Evolutionary conservation across 176 grass and related monocot genomes (phyloP), one percentile per base, ranked within the genome.

Genomic region (Dactylis glomerata): DNA sequence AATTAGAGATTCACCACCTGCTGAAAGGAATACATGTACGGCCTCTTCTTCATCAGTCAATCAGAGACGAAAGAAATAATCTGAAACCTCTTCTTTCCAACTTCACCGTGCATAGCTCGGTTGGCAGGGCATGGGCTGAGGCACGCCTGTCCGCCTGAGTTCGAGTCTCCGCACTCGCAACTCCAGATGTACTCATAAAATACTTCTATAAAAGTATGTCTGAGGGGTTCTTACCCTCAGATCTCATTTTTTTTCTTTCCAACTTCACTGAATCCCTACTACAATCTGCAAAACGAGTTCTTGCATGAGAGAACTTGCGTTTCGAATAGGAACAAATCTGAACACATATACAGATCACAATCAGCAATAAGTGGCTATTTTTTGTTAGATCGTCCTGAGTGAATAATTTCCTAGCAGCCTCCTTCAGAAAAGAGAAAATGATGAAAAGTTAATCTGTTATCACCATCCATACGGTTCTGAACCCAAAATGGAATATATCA

Each of bases 391-490:
- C 26, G 14, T 37, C 3, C 19, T 20, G 11, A 37, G 32, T 67
- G 31, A 37, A 11, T 61, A 37, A 20, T 68, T 69, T 24, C 40
- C n/a, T 44, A 71, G 68, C 38, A 71, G 12, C 30, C 32, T 38
- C 20, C 75, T 56, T 56, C 42, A 47, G 63, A 36, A 68, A 54
- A n/a, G 20, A 68, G 62, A 54, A 68, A 34, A 50, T 11, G 34
- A 40, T 22, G 31, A 13, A 23, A 17, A 37, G 45, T 32, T 26
- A 24, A 16, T 23, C 41, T 51, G 45, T 45, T 37, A 24, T 71
- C 83, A 52, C 44, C 59, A 33, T 86, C 84, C 14, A 79, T 31
- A 66, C 78, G 58, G 59, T 19, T 64, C 76, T 56, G 80, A 66
- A 88, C 41, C 34, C 57, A 83, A 36, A 20, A 24, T 59, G 81